Evolutionary conservation across 1,284 basidiomycete species (phyloP).

Genomic region (Sanguinoderma infundibulare): DNA sequence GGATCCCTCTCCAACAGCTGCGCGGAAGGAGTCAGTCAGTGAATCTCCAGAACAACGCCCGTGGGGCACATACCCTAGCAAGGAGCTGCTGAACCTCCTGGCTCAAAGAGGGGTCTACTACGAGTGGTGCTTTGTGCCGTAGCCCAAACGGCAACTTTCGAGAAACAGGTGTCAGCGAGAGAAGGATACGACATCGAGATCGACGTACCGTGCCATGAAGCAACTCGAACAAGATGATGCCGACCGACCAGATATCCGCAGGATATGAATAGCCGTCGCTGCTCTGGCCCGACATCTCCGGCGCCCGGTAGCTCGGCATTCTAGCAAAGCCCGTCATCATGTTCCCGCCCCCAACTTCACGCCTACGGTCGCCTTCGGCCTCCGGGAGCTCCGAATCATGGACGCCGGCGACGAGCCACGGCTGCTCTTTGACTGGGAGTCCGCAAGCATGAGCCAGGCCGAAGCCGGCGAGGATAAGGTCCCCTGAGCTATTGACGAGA

Average conservation of each 20-base stretch:
- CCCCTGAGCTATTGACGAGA: conserved; percentile 48
- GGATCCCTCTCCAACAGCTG: conserved; percentile 31
- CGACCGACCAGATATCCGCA: conserved; percentile 45
- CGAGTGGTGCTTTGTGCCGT: background rate
- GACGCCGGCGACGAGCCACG: conserved; percentile 38
- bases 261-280: conserved; percentile 49
- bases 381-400: background rate
- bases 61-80: background rate
- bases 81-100: background rate
- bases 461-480: conserved; percentile 66
- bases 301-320: conserved; percentile 58
- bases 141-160: conserved; percentile 23
- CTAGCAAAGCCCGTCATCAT: conserved; percentile 15
- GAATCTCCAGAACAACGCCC: no score
- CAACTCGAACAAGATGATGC: conserved; percentile 62
- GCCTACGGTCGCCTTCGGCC: background rate
- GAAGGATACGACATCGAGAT: background rate
- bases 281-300: conserved; percentile 51
- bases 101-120: conserved; percentile 4
- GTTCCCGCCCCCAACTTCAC: background rate
- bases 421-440: conserved; percentile 39
- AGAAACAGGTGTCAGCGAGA: background rate
- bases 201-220: conserved; percentile 44
- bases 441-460: conserved; percentile 64
- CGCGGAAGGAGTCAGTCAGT: no score